A percentile compares a stretch with the other conserved stretches of the same genome.
Evolutionary conservation across 2,329 filamentous ascomycete genomes (phyloP).

Genomic region (Dactylellina cionopaga): DNA sequence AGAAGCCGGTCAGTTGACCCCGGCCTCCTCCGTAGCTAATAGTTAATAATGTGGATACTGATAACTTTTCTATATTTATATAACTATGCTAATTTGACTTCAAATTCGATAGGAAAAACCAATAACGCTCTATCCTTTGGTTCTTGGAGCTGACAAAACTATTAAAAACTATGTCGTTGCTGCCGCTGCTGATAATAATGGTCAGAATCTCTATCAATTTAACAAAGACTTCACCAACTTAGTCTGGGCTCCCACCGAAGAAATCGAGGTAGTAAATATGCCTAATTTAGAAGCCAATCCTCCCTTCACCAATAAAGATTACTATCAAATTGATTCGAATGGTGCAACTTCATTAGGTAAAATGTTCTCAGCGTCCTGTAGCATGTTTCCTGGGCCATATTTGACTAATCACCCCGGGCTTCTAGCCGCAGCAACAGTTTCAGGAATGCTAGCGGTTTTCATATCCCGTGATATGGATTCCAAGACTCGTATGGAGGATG

Average conservation of each 20-base stretch:
- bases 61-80: too few relatives aligned
- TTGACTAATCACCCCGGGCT: too few relatives aligned
- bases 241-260: neutral
- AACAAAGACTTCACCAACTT: neutral
- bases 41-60: too few relatives aligned
- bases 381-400: too few relatives aligned
- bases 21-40: too few relatives aligned
- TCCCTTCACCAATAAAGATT: too few relatives aligned
- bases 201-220: neutral
- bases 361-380: too few relatives aligned
- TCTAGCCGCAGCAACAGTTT: slow-evolving; percentile 2
- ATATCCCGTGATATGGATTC: slow-evolving; percentile 1
- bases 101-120: neutral
- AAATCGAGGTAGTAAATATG: neutral
- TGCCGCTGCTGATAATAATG: too few relatives aligned
- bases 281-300: too few relatives aligned
- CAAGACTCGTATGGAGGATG: neutral
- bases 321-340: too few relatives aligned
- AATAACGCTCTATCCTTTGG: neutral
- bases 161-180: neutral
- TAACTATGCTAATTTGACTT: too few relatives aligned
- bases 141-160: neutral
- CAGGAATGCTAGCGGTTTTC: slow-evolving; percentile 5
- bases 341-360: too few relatives aligned
- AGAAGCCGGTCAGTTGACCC: neutral